Evolutionary conservation across 495 filamentous ascomycete species (phyloP), one percentile per base, ranked within the genome.

Genomic region (Talaromyces proteolyticus): DNA sequence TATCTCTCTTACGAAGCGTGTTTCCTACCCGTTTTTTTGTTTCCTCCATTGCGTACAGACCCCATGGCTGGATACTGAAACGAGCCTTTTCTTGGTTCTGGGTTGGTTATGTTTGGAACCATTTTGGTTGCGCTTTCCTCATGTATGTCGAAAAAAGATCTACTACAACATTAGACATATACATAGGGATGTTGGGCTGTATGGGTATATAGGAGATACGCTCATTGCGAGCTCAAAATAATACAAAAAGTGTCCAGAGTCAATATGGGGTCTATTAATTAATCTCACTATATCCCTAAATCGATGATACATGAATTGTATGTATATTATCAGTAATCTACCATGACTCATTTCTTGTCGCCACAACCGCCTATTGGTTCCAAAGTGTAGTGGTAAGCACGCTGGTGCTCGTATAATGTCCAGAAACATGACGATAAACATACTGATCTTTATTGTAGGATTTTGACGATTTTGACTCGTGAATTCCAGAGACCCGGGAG

Each of bases 1-100:
- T 10, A 12, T 4, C 19, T 40, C 22, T 10, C 17, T 37, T 47
- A 14, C 20, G 20, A 20, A 36, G 20, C 20, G 3, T 22, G 42
- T 10, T 24, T 22, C 22, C 16, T n/a, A 44, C 23, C 20, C 42
- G 22, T 57, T 58, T 58, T 56, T 57, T 26, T 38, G 37, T 25
- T 47, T 22, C 17, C 39, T 52, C 19, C 38, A 16, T 41, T 20
- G n/a, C 38, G 8, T 20, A 41, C 38, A 14, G 38, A 16, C 38
- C 38, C 12, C 18, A 7, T 20, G n/a, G n/a, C n/a, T n/a, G n/a
- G n/a, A n/a, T n/a, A n/a, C n/a, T n/a, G n/a, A n/a, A n/a, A n/a
- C n/a, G n/a, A n/a, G n/a, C n/a, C n/a, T n/a, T n/a, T n/a, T n/a
- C 50, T 38, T 41, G 43, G 43, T 54, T 40, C 20, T 42, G 26